Percentiles rank a stretch among this genome's conserved stretches.
Evolutionary conservation across 192 early-diverging fungal genomes (phyloP).

Genomic region (Entophlyctis luteolus): DNA sequence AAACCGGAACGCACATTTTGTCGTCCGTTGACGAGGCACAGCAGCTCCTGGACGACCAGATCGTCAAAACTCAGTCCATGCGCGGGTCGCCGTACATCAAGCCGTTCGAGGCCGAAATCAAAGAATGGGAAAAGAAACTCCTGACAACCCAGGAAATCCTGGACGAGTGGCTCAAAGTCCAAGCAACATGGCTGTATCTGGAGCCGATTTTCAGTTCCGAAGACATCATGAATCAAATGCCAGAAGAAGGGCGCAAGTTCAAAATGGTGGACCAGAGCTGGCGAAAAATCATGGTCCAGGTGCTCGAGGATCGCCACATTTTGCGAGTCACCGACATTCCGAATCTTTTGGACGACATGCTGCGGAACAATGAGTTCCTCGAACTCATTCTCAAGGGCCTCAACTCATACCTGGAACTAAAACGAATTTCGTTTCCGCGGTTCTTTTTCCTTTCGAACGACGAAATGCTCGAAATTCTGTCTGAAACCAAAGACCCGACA

Average conservation of each 20-base stretch:
- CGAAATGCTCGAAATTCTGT: slow-evolving; percentile 66
- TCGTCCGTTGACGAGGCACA: slow-evolving; percentile 57
- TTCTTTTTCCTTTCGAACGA: slow-evolving; percentile 68
- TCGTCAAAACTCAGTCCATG: slow-evolving; percentile 68
- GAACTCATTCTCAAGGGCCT: slow-evolving; percentile 62
- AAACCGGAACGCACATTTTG: slow-evolving; percentile 58
- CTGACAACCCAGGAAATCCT: slow-evolving; percentile 57
- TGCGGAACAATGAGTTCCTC: slow-evolving; percentile 49
- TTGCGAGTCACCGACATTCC: slow-evolving; percentile 57
- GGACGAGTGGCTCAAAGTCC: slow-evolving; percentile 66
- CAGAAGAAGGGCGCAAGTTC: slow-evolving; percentile 61
- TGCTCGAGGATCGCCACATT: slow-evolving; percentile 52
- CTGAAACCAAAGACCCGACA: slow-evolving; percentile 62
- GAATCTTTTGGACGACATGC: slow-evolving; percentile 55
- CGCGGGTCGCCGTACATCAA: slow-evolving; percentile 65
- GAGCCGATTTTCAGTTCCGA: slow-evolving; percentile 63
- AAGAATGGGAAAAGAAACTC: slow-evolving; percentile 59
- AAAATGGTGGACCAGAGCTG: slow-evolving; percentile 56
- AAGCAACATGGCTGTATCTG: slow-evolving; percentile 64
- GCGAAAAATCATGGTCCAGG: slow-evolving; percentile 57
- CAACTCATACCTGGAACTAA: slow-evolving; percentile 60
- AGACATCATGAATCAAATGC: slow-evolving; percentile 71
- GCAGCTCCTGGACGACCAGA: slow-evolving; percentile 63
- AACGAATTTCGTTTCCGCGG: slow-evolving; percentile 57
- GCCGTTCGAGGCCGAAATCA: slow-evolving; percentile 59